phyloP scores from a whole-genome alignment of 345 rosid genomes.

The Kandelia obovata region DNA sequence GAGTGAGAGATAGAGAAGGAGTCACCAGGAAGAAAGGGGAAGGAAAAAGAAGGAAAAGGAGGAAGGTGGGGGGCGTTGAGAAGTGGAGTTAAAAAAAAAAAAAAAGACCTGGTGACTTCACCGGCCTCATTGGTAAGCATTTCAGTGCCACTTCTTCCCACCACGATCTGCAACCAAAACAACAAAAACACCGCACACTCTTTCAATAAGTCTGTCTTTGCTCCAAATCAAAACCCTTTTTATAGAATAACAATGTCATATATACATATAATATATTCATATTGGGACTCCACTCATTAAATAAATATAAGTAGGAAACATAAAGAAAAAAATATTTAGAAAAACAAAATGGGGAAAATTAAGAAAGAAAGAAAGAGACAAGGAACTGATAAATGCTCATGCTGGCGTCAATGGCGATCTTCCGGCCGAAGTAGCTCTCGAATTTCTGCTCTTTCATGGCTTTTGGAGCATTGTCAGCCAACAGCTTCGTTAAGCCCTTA shows the following conservation, averaged over 20 bases:
- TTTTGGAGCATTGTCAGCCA: constrained; percentile 89
- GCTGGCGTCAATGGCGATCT: constrained; percentile 95
- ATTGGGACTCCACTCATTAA: not conserved
- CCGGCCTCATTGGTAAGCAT: constrained; percentile 96
- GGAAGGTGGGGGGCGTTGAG: not conserved
- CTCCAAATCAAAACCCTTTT: not conserved
- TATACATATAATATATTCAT: no score
- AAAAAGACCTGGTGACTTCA: constrained; percentile 77
- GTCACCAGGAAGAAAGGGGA: no score
- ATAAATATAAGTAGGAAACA: not conserved
- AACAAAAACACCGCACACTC: not conserved
- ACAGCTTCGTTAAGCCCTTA: constrained; percentile 95
- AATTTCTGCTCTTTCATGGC: constrained; percentile 92
- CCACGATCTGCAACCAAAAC: constrained; percentile 61
- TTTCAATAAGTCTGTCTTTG: not conserved
- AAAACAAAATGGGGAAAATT: not conserved
- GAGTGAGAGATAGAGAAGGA: no score
- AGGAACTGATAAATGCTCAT: constrained; percentile 99
- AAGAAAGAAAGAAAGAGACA: constrained; percentile 31
- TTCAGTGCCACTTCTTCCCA: constrained; percentile 86
- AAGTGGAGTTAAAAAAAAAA: not conserved
- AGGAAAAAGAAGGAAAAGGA: not conserved
- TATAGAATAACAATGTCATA: no score
- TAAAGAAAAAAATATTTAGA: not conserved
- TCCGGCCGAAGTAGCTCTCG: constrained; percentile 87